A percentile compares a stretch with the other conserved stretches of the same genome.
These are phyloP conservation scores for Boletus reticuloceps DNA, from an alignment of 768 basidiomycete species.

Conservation along the genomic window DNA sequence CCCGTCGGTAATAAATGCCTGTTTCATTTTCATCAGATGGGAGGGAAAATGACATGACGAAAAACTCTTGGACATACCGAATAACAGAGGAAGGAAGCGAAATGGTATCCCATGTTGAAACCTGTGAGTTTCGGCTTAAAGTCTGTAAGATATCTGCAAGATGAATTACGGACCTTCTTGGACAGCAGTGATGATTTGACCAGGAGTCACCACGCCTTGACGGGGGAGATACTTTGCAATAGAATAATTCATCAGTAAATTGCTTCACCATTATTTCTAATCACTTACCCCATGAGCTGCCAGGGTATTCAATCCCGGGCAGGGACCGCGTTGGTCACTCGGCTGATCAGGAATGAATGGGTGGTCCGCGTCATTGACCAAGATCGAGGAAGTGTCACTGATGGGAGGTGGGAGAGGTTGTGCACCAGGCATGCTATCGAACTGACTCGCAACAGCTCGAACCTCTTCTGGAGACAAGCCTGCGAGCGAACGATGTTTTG, in stretches of 20 bases:
- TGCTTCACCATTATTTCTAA: not conserved
- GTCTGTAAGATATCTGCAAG: not conserved
- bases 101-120: slow-evolving; percentile 21
- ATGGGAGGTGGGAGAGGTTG: slow-evolving; percentile 12
- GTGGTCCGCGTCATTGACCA: slow-evolving; percentile 6
- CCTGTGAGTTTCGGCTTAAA: slow-evolving; percentile 1
- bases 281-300: slow-evolving; percentile 21
- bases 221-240: slow-evolving; percentile 14
- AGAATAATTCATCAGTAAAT: not conserved
- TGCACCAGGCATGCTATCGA: slow-evolving; percentile 14
- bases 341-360: slow-evolving; percentile 6
- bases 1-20: slow-evolving; percentile 20
- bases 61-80: not conserved
- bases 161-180: slow-evolving; percentile 14
- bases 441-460: slow-evolving; percentile 4
- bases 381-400: slow-evolving; percentile 18
- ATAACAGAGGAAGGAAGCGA: slow-evolving; percentile 19
- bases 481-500: slow-evolving; percentile 13
- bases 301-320: slow-evolving; percentile 21
- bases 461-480: slow-evolving; percentile 17
- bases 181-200: slow-evolving; percentile 18
- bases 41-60: not conserved
- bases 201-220: slow-evolving; percentile 16
- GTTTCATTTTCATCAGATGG: not conserved
- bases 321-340: slow-evolving; percentile 19